Percentiles rank a stretch among this genome's conserved stretches.
phyloP scores from a whole-genome alignment of 768 basidiomycete species.

The Auricularia sp. region DNA sequence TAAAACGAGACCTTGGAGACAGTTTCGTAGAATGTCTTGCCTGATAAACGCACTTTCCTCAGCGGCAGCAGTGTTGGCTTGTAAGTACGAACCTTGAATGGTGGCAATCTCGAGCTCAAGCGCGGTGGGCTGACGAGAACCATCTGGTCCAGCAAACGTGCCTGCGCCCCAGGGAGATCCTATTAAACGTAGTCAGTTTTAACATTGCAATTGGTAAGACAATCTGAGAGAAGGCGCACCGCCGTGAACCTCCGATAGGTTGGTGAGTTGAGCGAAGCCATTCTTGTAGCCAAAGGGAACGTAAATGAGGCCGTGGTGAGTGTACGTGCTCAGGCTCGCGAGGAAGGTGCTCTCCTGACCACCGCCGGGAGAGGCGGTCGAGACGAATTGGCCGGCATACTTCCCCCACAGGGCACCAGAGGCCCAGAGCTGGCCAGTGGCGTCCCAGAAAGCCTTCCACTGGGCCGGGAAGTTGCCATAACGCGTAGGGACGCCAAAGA shows the following conservation, averaged over 20 bases:
- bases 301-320: conserved; percentile 63
- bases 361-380: conserved; percentile 60
- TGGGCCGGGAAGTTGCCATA: conserved; percentile 76
- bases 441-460: conserved; percentile 70
- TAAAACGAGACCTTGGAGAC: conserved; percentile 14
- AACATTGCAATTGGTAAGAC: too few species aligned
- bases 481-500: conserved; percentile 72
- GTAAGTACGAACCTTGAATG: conserved; percentile 28
- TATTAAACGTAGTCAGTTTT: too few species aligned
- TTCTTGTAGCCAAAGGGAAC: conserved; percentile 62
- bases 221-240: conserved; percentile 29
- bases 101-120: conserved; percentile 43
- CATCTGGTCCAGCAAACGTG: conserved; percentile 39
- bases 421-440: conserved; percentile 58
- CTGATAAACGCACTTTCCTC: not conserved
- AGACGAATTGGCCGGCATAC: conserved; percentile 63
- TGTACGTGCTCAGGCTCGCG: conserved; percentile 41
- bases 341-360: conserved; percentile 61
- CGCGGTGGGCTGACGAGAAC: conserved; percentile 35
- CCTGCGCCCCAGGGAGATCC: conserved; percentile 31
- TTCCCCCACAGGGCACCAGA: conserved; percentile 58
- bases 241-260: conserved; percentile 42
- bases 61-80: not conserved
- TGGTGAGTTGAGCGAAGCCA: conserved; percentile 32
- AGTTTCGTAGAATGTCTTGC: conserved; percentile 38